These are phyloP conservation scores for Phylloporus sp. DNA, from an alignment of 768 basidiomycete genomes.

Conservation along the genomic window DNA sequence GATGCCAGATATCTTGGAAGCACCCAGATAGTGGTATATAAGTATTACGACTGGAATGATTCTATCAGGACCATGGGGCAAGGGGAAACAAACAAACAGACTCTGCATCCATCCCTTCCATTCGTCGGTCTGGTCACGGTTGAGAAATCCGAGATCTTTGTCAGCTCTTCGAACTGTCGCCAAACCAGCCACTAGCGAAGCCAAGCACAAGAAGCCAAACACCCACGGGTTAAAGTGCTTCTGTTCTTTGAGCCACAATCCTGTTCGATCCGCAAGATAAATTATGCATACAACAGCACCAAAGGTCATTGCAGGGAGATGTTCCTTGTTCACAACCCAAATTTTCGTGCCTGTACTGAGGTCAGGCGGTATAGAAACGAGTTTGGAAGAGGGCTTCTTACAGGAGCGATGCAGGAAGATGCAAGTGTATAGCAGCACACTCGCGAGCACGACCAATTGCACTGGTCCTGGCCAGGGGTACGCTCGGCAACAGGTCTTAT, in stretches of 20 bases:
- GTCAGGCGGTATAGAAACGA: constrained; percentile 16
- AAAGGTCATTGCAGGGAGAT: constrained; percentile 50
- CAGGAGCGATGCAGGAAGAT: constrained; percentile 36
- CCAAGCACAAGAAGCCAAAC: constrained; percentile 57
- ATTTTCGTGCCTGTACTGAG: constrained; percentile 14
- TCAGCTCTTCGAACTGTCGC: constrained; percentile 63
- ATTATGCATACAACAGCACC: constrained; percentile 63
- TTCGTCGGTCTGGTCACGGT: constrained; percentile 90
- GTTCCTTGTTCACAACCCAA: constrained; percentile 13
- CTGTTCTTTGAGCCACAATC: constrained; percentile 84
- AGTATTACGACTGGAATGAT: constrained; percentile 65
- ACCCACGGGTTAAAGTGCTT: constrained; percentile 72
- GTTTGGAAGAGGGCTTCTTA: constrained; percentile 9
- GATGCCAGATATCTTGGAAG: constrained; percentile 87
- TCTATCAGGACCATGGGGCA: not conserved
- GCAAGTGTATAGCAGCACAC: constrained; percentile 50
- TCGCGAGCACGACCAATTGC: constrained; percentile 49
- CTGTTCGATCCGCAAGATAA: constrained; percentile 80
- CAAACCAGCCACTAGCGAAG: constrained; percentile 53
- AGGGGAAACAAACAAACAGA: constrained; percentile 33
- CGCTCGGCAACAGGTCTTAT: constrained; percentile 75
- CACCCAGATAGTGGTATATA: constrained; percentile 89
- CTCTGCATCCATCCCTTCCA: constrained; percentile 99
- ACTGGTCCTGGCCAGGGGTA: constrained; percentile 64
- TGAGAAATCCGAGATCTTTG: constrained; percentile 84